Percentiles rank a stretch among this genome's conserved stretches.
Conservation (phyloP, 2,329 filamentous ascomycete genomes). For the Ophiocordyceps camponoti-floridani region DNA sequence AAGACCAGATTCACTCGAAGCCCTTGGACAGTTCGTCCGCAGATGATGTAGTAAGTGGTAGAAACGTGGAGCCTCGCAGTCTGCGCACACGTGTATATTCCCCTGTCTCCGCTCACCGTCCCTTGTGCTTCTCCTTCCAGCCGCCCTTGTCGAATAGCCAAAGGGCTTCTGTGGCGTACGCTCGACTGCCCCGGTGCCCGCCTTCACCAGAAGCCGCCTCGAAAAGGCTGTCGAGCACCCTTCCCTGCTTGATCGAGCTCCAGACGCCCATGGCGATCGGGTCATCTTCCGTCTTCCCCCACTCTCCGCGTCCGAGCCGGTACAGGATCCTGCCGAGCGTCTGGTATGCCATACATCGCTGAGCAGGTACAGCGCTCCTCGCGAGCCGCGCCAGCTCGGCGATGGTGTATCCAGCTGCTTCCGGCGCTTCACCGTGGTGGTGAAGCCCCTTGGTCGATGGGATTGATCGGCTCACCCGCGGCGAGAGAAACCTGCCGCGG, state of each 20-base stretch:
- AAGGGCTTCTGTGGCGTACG: constrained; percentile 75
- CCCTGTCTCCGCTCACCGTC: constrained; percentile 24
- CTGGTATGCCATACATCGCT: constrained; percentile 83
- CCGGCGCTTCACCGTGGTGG: constrained; percentile 82
- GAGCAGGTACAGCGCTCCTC: constrained; percentile 65
- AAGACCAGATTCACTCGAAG: too few relatives aligned
- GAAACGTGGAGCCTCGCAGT: too few relatives aligned
- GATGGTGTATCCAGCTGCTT: constrained; percentile 87
- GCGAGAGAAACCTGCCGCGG: constrained; percentile 61
- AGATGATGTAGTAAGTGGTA: too few relatives aligned
- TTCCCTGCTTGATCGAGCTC: constrained; percentile 58
- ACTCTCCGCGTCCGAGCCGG: constrained; percentile 56
- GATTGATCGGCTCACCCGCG: constrained; percentile 53
- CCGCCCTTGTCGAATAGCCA: constrained; percentile 67
- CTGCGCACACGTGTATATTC: too few relatives aligned
- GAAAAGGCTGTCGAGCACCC: constrained; percentile 58
- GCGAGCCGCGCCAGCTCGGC: constrained; percentile 68
- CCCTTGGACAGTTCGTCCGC: too few relatives aligned
- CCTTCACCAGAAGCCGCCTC: constrained; percentile 53
- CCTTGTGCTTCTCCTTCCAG: constrained; percentile 45
- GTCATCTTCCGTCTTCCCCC: constrained; percentile 39
- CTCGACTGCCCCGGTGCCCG: constrained; percentile 62
- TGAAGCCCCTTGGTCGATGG: constrained; percentile 69
- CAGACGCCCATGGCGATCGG: constrained; percentile 65
- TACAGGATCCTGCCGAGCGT: constrained; percentile 75